Evolutionary conservation across 2,329 filamentous ascomycete species (phyloP).

Genomic region (Phaeomoniella chlamydospora): DNA sequence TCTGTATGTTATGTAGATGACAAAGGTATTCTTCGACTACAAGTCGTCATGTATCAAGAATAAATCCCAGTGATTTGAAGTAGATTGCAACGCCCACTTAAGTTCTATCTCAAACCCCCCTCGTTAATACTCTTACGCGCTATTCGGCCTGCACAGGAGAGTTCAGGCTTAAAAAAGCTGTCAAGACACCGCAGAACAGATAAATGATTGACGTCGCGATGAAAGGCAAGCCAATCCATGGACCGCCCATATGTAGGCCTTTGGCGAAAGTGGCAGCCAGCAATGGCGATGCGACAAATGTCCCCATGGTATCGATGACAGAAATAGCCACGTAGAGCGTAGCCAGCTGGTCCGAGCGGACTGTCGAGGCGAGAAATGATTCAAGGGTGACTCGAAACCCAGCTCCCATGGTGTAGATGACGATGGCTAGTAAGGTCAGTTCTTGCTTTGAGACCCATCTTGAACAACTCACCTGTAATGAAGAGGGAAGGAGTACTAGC

Average conservation of each 20-base stretch:
- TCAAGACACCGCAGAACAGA: not conserved
- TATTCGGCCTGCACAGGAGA: not conserved
- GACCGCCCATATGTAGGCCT: slow-evolving; percentile 1
- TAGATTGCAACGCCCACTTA: no score
- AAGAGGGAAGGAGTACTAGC: not conserved
- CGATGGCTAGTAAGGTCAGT: not conserved
- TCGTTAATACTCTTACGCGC: no score
- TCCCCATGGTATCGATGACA: slow-evolving; percentile 1
- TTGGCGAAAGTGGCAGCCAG: not conserved
- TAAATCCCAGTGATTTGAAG: no score
- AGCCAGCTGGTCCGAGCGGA: not conserved
- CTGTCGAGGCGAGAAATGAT: slow-evolving; percentile 1
- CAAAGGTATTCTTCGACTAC: no score
- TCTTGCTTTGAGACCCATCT: not conserved
- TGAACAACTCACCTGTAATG: not conserved
- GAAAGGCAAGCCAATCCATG: not conserved
- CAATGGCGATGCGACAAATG: not conserved
- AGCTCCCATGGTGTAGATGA: not conserved
- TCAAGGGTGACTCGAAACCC: not conserved
- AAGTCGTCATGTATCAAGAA: no score
- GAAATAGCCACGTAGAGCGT: slow-evolving; percentile 1
- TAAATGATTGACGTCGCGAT: not conserved
- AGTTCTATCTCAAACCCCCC: no score
- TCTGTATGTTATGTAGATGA: no score
- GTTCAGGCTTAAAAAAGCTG: not conserved